Base-by-base conservation (phyloP, 352 stramenopile species). In the Phytophthora rubi region DNA sequence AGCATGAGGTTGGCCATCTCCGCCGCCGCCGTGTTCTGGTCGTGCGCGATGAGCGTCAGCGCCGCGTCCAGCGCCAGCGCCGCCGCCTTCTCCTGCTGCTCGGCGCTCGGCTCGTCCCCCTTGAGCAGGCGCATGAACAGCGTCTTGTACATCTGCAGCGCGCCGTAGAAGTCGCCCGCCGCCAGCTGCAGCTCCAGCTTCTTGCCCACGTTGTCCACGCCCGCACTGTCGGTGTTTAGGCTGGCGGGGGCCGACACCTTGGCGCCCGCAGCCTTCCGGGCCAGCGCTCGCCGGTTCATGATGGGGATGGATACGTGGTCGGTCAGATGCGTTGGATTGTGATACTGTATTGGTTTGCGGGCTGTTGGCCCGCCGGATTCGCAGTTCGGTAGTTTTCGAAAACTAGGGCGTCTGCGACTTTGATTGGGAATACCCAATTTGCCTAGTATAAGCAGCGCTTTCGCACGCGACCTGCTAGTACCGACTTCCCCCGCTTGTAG, bases 121-220 rank as follows among this genome's bases (percentile, higher is more conserved):
- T 94, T 93, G 68, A 94, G 84, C 57, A 85, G 80, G 39, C 90
- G 89, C 82, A 92, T 95, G 73, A 93, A 95, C 16, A 97, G 79
- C 68, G 88, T 95, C 83, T 95, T 95, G 83, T 97, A 97, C 87
- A 96, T 93, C 69, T 97, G 90, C 65, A 97, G 65, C 59, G 90
- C 90, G 56, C 89, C 86, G 72, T 97, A 97, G 62, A 87, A 93
- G 60, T 97, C 87, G 12, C 87, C 87, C n/a, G 82, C 76, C 44
- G 59, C 75, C 44, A 96, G 77, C 76, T 93, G 86, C 59, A 69
- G 69, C 65, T 93, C 79, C 23, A 97, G 74, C 59, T 95, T 95
- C 58, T 88, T 82, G 16, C 68, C 81, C 32, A 96, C 88, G 56
- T 93, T 94, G 54, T 92, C 85, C 51, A 93, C 80, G 10, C 85